Base-by-base conservation (phyloP, 208 protist genomes). In the Crithidia bombi region DNA sequence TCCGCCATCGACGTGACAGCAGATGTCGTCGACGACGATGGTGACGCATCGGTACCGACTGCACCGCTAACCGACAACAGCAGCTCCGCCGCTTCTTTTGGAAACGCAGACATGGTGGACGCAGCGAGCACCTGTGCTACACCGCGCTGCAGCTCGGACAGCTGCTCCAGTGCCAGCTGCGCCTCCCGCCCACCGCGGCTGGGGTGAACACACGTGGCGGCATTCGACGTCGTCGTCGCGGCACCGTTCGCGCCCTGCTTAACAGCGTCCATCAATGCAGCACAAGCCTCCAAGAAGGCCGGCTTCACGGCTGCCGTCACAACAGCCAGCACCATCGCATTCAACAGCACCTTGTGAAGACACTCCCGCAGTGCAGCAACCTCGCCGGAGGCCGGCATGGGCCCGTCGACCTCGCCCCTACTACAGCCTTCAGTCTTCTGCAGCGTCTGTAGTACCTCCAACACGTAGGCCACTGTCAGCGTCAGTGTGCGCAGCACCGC, bases 341-440 rank as follows among this genome's bases (percentile, higher is more conserved):
- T n/a, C 64, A 36, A 69, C 17, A 69, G 38, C 17, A 56, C 35
- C 39, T 49, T 43, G 26, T 51, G 23, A 15, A 69, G 17, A 58
- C 86, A 95, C 69, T 99, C 98, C 78, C 97, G 69, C n/a, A 99
- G 93, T 32, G 96, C 97, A 21, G 98, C 72, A 25, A 79, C 80
- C 66, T 96, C 91, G 70, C 99, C 63, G 2, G 41, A 14, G 9
- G 41, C 54, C 54, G 12, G 0, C 44, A 30, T 3, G 35, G 50
- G 28, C 11, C 6, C 33, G n/a, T 26, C 30, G 10, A 19, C 49
- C 26, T 30, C 38, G 52, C 14, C 12, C 1, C 14, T 14, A 9
- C 28, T 43, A 35, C n/a, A 28, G n/a, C 9, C 10, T 5, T 28
- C 25, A 3, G 36, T 11, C 28, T 65, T 6, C 43, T 51, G 26